Base-by-base conservation (phyloP, 306 rosid species). In the Prunus salicina region DNA sequence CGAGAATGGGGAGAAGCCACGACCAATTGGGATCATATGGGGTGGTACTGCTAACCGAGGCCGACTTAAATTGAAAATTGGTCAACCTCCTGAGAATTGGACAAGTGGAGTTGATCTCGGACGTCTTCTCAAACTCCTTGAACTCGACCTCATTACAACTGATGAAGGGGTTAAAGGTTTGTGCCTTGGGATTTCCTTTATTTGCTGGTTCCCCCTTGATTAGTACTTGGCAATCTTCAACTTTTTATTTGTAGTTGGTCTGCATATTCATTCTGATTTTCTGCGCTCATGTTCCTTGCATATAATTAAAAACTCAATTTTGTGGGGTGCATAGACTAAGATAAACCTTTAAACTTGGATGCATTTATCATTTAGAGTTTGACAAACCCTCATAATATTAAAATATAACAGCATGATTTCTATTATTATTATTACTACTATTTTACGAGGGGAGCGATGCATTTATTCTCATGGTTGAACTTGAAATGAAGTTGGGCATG, bases 41-140 rank as follows among this genome's bases (percentile, higher is more conserved):
- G 99, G 99, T 56, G 99, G 99, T 75, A 96, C 99, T 64, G 99
- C 99, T 70, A 91, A 96, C 78, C 89, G 99, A 74, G 99, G 99
- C 47, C 93, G 99, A 64, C 96, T 96, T 43, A 96, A 96, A 78
- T 82, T 96, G 52, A 96, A 90, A 88, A 68, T 96, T n/a, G 99
- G 99, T 60, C 96, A 84, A 73, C 97, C 99, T 82, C 99, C 99
- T 8, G 99, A 96, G 88, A 96, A 96, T 86, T 96, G 99, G 99
- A 96, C 99, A 1, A 96, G 99, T 75, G 99, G 99, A 57, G 99
- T 96, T 66, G 97, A 96, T 87, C 99, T 96, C 0, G 97, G 99
- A 64, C 97, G 98, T 20, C 97, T 95, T 78, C 97, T 95, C 73
- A 88, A 86, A 76, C 92, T 95, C 76, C 99, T 95, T 79, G 99